Base-by-base conservation (phyloP, 768 basidiomycete species). In the Cytidiella melzeri region DNA sequence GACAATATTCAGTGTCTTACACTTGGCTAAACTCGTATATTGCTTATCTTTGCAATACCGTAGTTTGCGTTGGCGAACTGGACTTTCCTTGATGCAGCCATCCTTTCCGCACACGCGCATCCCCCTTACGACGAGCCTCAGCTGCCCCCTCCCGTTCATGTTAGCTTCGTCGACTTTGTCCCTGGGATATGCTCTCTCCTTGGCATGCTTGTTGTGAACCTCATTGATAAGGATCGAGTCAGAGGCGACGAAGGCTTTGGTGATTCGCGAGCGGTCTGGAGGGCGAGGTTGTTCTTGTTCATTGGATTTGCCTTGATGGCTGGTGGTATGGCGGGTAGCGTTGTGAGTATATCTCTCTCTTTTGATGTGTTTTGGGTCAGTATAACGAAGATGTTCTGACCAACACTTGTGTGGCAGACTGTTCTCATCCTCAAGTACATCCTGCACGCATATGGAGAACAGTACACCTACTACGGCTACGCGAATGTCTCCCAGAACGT, bases 231-330 rank as follows among this genome's bases (percentile, higher is more conserved):
- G 72, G 87, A 92, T 57, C 77, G 89, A 26, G 75, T 98, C 44
- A 73, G 78, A 12, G 85, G 85, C 0, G 85, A 91, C 7, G 89
- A 86, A 50, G 79, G 80, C 0, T 89, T 84, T 60, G 87, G 88
- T 3, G 88, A 92, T 59, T 74, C 89, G 0, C 72, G 82, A 1
- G 87, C 91, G 3, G 92, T 96, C 13, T 96, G 92, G 92, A 74
- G 89, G 54, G 95, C 95, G 5, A 72, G 94, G 25, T 68, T 96
- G 55, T 81, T 95, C 61, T 65, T 98, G 53, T 99, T 99, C 67
- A 77, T 97, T 51, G 95, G 95, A 1, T 96, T 99, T 60, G 93
- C 95, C 1, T 65, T 98, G 41, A 93, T 99, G 92, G 96, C 96
- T 2, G 95, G 96, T 6, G 96, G 96, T 0, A 64, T 98, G 40